Evolutionary conservation across 495 filamentous ascomycete genomes (phyloP).

Genomic region (Glarea lozoyensis): DNA sequence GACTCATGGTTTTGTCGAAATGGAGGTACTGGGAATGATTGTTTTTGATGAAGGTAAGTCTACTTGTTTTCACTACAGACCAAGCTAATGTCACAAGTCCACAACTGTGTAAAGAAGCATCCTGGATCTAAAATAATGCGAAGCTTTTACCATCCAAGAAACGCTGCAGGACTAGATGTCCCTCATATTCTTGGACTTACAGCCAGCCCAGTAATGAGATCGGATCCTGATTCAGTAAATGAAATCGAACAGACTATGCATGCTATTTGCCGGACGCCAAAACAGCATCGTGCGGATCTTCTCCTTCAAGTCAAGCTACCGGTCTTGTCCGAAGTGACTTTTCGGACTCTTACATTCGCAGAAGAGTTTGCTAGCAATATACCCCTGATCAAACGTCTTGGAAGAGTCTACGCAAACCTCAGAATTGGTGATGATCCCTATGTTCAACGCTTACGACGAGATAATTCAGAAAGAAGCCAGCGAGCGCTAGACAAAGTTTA

Average conservation of each 20-base stretch:
- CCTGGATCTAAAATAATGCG: constrained; percentile 73
- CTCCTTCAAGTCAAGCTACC: constrained; percentile 60
- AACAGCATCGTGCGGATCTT: constrained; percentile 61
- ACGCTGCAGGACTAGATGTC: constrained; percentile 29
- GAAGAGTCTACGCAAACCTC: constrained; percentile 30
- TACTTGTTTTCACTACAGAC: neutral
- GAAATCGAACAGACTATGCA: constrained; percentile 69
- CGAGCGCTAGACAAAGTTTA: constrained; percentile 38
- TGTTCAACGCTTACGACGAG: constrained; percentile 39
- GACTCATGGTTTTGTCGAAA: constrained; percentile 67
- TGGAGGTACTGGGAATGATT: constrained; percentile 58
- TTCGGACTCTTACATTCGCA: constrained; percentile 19
- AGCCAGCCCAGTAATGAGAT: constrained; percentile 68
- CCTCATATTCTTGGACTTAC: constrained; percentile 78
- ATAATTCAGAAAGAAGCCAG: constrained; percentile 27
- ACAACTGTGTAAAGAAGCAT: constrained; percentile 56
- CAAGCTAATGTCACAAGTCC: constrained; percentile 39
- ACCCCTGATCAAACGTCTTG: constrained; percentile 26
- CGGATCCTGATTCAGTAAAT: constrained; percentile 38
- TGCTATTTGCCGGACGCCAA: constrained; percentile 63
- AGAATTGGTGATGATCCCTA: constrained; percentile 66
- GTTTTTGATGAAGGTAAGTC: constrained; percentile 82
- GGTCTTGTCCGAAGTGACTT: constrained; percentile 42
- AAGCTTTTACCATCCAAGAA: constrained; percentile 55
- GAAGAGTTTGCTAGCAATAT: constrained; percentile 12